Base-by-base conservation (phyloP, 2,329 filamentous ascomycete genomes). In the Westerdykella ornata region DNA sequence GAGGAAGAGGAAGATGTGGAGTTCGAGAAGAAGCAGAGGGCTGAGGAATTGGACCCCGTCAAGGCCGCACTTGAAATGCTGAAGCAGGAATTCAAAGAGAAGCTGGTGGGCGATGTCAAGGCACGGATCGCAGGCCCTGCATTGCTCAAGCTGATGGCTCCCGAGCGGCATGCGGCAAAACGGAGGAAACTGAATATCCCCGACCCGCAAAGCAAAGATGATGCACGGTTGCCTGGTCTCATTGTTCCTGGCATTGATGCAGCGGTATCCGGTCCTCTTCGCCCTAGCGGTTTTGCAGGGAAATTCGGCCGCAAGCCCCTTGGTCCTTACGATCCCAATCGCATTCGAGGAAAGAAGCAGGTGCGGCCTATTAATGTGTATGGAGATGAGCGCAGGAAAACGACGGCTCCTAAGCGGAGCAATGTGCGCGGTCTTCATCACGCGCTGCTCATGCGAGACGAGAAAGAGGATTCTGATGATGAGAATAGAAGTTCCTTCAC, bases 1-100 rank as follows among this genome's bases (percentile, higher is more conserved):
- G 86, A 95, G 57, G 82, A 88, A 33, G 85, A 87, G 48, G 77
- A 82, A 37, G 90, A 96, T 59, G 61, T 90, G 6, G 88, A 96
- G 59, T 85, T 92, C 52, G 90, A 97, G 64, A 96, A 92, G 70
- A 82, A 81, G 58, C 84, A 90, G 54, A 76, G 90, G 39, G 89
- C 89, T 14, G 83, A 84, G 57, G 84, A 94, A 60, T 79, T 96
- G 49, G 90, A 98, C 64, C 90, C 92, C n/a, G 86, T 90, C 4
- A 70, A 74, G 37, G 90, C 94, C 59, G 90, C 92, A 26, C 73
- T 88, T 30, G 81, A 89, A 46, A 77, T 85, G 34, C 77, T 96
- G 39, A 78, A 84, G 38, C 78, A 80, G 39, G 89, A 97, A 63
- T 72, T 98, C 60, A 82, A 80, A 44, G 85, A 94, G 60, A 92